Base-by-base conservation (phyloP, 768 basidiomycete genomes). In the Lactarius evosmus region DNA sequence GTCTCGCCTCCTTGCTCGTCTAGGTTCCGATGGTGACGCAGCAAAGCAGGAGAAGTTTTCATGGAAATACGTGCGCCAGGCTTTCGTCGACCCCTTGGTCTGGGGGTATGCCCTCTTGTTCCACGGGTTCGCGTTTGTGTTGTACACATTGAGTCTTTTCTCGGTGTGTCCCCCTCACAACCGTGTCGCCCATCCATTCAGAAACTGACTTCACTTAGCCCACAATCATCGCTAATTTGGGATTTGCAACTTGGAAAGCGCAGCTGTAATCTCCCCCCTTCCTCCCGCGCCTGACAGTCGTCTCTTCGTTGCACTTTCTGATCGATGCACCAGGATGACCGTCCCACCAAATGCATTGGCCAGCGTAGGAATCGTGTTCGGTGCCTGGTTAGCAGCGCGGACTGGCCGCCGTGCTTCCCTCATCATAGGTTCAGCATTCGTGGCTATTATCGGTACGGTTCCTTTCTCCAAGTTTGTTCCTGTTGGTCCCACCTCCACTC, bases 41-140 rank as follows among this genome's bases (percentile, higher is more conserved):
- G 82, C 75, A 1, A 75, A 78, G 38, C 68, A 78, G 22, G 85
- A 87, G 66, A 75, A 74, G 29, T 87, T 88, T 62, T 76, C 80
- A 40, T 87, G 86, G 85, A 67, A 72, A 46, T 83, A 80, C 52
- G 85, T 85, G 44, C 74, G 75, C 16, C 83, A 85, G 65, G 84
- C 84, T 7, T 75, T 85, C 65, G 78, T 74, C 52, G 84, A 88
- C 66, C 85, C 81, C 62, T 74, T 86, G 17, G 81, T 84, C 16
- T 85, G 84, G 82, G 80, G 75, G 4, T 87, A 87, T 70, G 83
- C 83, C 0, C 68, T 85, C 22, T 74, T 86, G 1, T 86, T 86
- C 72, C 85, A 86, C 63, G 84, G 82, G 1, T 85, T 82, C 67
- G 80, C 85, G 2, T 85, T 84, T 66, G 83, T 80, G 11, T 68